Percentiles rank a stretch among this genome's conserved stretches.
Conservation (phyloP, 805 yeast genomes). For the Lipomyces yamanashiensis region DNA sequence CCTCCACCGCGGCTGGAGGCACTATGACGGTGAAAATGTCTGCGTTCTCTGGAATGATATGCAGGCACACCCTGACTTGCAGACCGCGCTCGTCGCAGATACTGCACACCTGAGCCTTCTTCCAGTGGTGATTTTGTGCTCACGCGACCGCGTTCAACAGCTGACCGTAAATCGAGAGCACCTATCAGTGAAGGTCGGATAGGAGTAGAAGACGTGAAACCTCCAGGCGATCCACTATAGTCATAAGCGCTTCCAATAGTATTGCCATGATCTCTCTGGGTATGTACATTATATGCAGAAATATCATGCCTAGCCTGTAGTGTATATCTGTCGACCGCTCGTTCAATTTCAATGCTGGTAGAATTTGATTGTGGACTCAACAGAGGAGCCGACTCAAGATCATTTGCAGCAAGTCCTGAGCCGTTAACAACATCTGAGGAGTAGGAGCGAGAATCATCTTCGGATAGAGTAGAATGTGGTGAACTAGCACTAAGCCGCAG, state of each 20-base stretch:
- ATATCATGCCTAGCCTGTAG: conserved; percentile 8
- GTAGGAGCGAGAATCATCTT: conserved; percentile 6
- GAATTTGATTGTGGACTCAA: conserved; percentile 7
- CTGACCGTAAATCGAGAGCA: conserved; percentile 48
- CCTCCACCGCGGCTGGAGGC: neutral
- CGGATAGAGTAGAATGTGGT: neutral
- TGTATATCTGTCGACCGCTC: conserved; percentile 18
- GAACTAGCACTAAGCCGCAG: neutral
- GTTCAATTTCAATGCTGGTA: conserved; percentile 20
- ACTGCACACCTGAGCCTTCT: conserved; percentile 11
- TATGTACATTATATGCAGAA: too few species aligned
- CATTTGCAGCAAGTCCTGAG: conserved; percentile 16
- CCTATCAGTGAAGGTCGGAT: conserved; percentile 48
- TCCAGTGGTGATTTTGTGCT: neutral
- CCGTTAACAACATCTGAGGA: conserved; percentile 25
- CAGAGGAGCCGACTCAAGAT: conserved; percentile 20
- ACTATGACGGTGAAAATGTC: conserved; percentile 1
- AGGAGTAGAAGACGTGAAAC: conserved; percentile 33
- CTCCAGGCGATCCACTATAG: conserved; percentile 21
- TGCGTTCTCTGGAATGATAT: neutral
- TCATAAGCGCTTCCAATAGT: conserved; percentile 1
- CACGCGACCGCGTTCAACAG: conserved; percentile 34
- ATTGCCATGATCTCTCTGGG: conserved; percentile 1
- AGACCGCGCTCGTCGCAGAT: conserved; percentile 15
- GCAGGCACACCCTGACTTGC: conserved; percentile 12